Evolutionary conservation across 192 early-diverging fungal genomes (phyloP), one percentile per base, ranked within the genome.

Genomic region (Obelidium mucronatum): DNA sequence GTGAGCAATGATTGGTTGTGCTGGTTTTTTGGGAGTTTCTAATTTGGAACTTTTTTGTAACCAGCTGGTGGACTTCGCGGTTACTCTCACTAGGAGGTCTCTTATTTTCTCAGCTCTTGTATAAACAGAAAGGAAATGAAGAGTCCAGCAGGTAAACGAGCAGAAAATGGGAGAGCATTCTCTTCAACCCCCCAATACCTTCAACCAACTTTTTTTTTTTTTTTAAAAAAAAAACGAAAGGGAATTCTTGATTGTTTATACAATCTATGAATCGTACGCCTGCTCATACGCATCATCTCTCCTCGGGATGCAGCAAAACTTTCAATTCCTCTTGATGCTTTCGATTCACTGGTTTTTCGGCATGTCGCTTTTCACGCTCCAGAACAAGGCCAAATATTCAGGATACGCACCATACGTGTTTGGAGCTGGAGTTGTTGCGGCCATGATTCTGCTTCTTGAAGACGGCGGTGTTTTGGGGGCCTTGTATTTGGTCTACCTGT

Each of bases 371-470:
- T 72, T 35, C 69, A 72, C 69, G 54, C 36, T 54, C 69, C 69
- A 72, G 36, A n/a, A n/a, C 34, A 42, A 72, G 24, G 36, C 36
- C 52, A 72, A 72, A 59, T 72, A 30, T 19, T 51, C 22, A 15
- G 69, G 51, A 1, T 19, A 28, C 54, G 30, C 13, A 4, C 69
- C 69, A 6, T 22, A 54, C 54, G 15, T 72, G 54, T 72, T 72
- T 72, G 69, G 69, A 4, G 56, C 26, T n/a, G 40, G 22, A 5
- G 56, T 72, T n/a, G 56, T 72, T 19, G 5, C 11, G 19, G 22
- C 68, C 28, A 34, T 63, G 54, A 33, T 68, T n/a, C 33, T 74
- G 24, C 26, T 82, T 6, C 28, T 82, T 0, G 81, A 78, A 53
- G 80, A 83, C 64, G 70, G 77, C 34, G 80, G 53, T 6, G 1